phyloP scores from a whole-genome alignment of 1,284 basidiomycete genomes.

The Leucoagaricus sp. region DNA sequence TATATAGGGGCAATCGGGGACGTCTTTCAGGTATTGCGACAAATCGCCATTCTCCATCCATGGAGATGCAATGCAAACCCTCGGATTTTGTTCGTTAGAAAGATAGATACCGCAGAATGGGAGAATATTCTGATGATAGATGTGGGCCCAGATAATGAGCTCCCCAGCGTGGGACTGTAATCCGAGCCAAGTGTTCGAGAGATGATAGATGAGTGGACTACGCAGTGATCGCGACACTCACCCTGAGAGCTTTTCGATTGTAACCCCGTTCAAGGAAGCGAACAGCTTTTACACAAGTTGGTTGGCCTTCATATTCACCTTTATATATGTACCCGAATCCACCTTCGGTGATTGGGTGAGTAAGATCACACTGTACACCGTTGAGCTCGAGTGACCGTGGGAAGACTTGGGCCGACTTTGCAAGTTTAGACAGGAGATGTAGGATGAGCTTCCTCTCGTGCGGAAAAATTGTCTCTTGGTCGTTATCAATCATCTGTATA shows the following conservation, averaged over 20 bases:
- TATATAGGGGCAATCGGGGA: background rate
- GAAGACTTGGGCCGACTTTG: background rate
- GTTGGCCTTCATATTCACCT: constrained; percentile 17
- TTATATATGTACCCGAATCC: constrained; percentile 24
- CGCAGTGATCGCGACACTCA: constrained; percentile 3
- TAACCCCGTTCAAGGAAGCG: constrained; percentile 17
- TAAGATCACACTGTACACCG: background rate
- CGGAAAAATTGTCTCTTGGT: too few species aligned
- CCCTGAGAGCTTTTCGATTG: constrained; percentile 16
- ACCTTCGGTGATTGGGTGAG: constrained; percentile 9
- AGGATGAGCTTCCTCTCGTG: background rate
- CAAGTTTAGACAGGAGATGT: background rate
- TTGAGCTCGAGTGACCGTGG: background rate
- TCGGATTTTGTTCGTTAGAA: background rate
- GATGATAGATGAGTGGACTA: background rate
- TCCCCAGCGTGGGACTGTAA: background rate
- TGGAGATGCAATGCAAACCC: constrained; percentile 7
- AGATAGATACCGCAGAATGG: constrained; percentile 9
- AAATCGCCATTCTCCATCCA: constrained; percentile 7
- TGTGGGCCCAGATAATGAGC: constrained; percentile 8
- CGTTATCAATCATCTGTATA: too few species aligned
- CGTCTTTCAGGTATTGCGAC: background rate
- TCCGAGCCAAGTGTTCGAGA: background rate
- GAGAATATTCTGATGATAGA: constrained; percentile 9
- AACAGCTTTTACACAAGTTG: constrained; percentile 23